phyloP scores from a whole-genome alignment of 306 rosid species.

The Ormosia semicastrata region DNA sequence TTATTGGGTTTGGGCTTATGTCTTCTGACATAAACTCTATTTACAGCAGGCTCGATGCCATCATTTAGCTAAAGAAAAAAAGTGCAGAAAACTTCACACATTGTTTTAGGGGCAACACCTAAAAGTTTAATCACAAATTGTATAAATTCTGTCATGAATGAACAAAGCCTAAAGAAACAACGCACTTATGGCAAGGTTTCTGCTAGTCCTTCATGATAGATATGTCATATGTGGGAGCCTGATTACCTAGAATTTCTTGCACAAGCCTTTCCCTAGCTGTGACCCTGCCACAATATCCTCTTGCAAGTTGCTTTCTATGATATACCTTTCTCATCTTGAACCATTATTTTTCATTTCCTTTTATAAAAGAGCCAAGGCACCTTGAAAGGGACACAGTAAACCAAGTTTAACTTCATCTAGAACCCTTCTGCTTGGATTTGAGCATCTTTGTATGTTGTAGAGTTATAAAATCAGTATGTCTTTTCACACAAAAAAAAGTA shows the following conservation, averaged over 20 bases:
- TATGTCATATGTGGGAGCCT: neutral
- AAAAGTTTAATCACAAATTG: neutral
- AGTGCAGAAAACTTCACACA: neutral
- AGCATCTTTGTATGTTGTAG: neutral
- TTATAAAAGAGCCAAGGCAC: neutral
- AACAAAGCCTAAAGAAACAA: neutral
- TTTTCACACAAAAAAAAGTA: neutral
- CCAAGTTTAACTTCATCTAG: neutral
- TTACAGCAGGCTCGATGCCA: too few relatives aligned
- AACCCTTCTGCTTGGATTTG: neutral
- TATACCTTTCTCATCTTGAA: neutral
- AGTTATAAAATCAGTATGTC: neutral
- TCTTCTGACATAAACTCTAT: too few relatives aligned
- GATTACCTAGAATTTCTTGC: neutral
- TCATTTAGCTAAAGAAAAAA: neutral
- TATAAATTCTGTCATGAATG: neutral
- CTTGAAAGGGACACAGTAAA: neutral
- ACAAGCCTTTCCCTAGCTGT: neutral
- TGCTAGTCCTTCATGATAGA: neutral
- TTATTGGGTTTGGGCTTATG: too few relatives aligned
- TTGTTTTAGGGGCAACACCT: neutral
- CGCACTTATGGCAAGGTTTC: neutral
- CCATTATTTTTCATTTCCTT: neutral
- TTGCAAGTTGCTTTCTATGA: neutral
- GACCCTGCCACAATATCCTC: constrained; percentile 9